Conservation (phyloP, 306 rosid species). For the Quercus engelmannii region DNA sequence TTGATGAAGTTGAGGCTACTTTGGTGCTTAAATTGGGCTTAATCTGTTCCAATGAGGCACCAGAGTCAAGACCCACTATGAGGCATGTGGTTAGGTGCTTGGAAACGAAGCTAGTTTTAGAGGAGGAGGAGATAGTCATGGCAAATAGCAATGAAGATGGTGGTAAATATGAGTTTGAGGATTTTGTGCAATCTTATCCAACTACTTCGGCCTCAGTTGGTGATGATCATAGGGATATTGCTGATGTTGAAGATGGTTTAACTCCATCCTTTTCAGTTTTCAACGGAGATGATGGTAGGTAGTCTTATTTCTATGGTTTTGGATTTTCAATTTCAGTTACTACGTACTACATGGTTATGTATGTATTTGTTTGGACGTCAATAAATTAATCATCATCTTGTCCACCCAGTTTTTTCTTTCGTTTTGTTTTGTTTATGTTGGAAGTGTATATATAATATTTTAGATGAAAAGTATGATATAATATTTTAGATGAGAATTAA, state of each 20-base stretch:
- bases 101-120: conserved; percentile 3
- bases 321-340: no score
- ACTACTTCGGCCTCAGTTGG: neutral
- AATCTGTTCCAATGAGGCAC: conserved; percentile 20
- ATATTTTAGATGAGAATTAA: no score
- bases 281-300: neutral
- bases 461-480: no score
- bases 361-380: no score
- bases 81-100: neutral
- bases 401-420: no score
- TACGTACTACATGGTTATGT: no score
- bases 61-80: conserved; percentile 19
- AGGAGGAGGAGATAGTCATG: neutral
- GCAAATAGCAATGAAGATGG: no score
- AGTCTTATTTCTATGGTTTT: no score
- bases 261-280: neutral
- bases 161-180: neutral
- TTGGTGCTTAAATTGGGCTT: conserved; percentile 29
- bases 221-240: neutral
- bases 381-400: no score
- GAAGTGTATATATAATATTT: no score
- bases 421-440: no score
- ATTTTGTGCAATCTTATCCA: conserved; percentile 1
- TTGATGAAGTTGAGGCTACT: conserved; percentile 27
- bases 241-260: conserved; percentile 18